Base-by-base conservation (phyloP, 345 rosid genomes). In the Rhizophora apiculata region DNA sequence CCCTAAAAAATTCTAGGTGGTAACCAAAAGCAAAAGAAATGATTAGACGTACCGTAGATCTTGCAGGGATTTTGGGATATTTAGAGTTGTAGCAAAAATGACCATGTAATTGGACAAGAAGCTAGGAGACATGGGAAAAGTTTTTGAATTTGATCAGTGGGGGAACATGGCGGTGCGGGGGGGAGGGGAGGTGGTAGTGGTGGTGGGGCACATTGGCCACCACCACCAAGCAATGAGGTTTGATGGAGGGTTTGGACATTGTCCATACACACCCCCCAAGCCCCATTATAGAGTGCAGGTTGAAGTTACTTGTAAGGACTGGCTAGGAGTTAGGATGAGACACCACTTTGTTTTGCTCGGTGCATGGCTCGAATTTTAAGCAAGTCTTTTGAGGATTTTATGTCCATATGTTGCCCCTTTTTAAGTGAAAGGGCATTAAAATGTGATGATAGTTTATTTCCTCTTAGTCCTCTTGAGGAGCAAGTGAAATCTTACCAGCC, bases 261-360 rank as follows among this genome's bases (percentile, higher is more conserved):
- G 79, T 71, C 79, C 68, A 46, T 9, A 8, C 43, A 37, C 39
- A 37, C 18, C 18, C 49, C 0, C 49, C 49, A 0, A 13, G 49
- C 49, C 49, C 79, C 53, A 19, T 20, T 68, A 59, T 13, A 30
- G 15, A 56, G 9, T 3, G 24, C 0, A 6, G 29, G 29, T 56
- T 3, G 29, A 56, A n/a, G 11, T 56, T 56, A 24, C 18, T 8
- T 6, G 26, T 8, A 22, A 24, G 29, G 29, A 56, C 60, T 56
- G 26, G 6, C 60, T 10, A 24, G 15, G 18, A 21, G 49, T 26
- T 60, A 53, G 6, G 68, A 65, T 26, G 64, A n/a, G 70, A 69
- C 78, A 51, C 8, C 78, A 76, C 74, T 70, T 61, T 43, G 37
- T 11, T 55, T 32, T 60, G 71, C 43, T 60, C 52, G 32, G 54